These are phyloP conservation scores for Aegilops umbellulata DNA, from an alignment of 176 grass and related monocot species.

Conservation along the genomic window DNA sequence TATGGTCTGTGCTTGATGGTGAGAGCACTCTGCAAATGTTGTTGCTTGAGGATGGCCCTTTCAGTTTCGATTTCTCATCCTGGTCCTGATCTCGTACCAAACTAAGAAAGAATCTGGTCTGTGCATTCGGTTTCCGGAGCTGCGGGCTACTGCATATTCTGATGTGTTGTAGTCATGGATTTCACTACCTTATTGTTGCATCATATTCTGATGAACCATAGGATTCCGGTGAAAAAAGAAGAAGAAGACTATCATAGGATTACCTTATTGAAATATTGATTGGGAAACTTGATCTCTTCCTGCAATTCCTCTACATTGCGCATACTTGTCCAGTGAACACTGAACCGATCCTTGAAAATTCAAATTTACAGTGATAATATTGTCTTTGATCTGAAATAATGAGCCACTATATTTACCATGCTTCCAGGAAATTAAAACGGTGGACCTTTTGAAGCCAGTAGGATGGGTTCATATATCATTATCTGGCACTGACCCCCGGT, in stretches of 20 bases:
- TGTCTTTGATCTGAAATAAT: slow-evolving; percentile 9
- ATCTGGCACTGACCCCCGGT: slow-evolving; percentile 85
- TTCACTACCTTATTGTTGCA: neutral
- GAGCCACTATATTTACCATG: neutral
- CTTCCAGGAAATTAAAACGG: slow-evolving; percentile 87
- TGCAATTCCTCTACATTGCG: neutral
- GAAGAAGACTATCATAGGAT: neutral
- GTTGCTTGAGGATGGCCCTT: neutral
- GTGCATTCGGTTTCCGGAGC: neutral
- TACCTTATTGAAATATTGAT: neutral
- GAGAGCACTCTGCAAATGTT: neutral
- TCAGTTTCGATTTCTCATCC: neutral
- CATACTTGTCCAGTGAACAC: neutral
- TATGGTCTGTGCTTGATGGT: neutral
- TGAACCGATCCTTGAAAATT: neutral
- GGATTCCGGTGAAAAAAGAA: too few species aligned
- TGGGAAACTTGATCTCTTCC: neutral
- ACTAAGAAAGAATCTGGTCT: neutral
- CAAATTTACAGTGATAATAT: neutral
- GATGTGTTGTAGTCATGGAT: neutral
- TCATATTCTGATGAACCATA: neutral
- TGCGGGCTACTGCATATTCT: neutral
- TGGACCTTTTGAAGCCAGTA: slow-evolving; percentile 87
- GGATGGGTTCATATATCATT: slow-evolving; percentile 94
- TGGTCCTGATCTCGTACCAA: neutral